Evolutionary conservation across 257 asterid genomes (phyloP), one percentile per base, ranked within the genome.

Genomic region (Nicotiana tomentosiformis): DNA sequence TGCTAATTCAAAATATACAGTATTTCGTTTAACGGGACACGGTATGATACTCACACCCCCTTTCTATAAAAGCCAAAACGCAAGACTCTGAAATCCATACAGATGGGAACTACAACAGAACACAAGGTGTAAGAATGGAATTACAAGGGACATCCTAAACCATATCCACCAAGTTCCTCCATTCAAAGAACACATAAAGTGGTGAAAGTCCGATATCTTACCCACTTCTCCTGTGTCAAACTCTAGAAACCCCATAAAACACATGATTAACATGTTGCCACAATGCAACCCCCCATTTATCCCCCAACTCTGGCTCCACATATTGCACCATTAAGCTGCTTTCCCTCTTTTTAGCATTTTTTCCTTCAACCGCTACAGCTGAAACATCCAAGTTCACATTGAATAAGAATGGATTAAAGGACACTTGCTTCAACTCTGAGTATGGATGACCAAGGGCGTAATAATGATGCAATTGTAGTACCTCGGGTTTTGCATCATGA

Each of bases 391-490:
- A 69, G 74, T 83, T 83, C 85, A 70, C 82, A 84, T 84, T 67
- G 69, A 83, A 86, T 80, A 88, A 77, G 82, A 88, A 85, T 88
- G 83, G 66, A 68, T 30, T 49, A 82, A 80, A 80, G 77, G 78
- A 78, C 64, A 55, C 77, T 81, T 85, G 65, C 83, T 85, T 81
- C 81, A 39, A 69, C 30, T 61, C 46, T 46, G 51, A 37, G 49
- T 11, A 78, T 26, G 32, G 61, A 49, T 49, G 29, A 74, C 43
- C 80, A 74, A 74, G 5, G 26, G 17, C 80, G 17, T 62, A 70
- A 80, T 5, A 83, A 82, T 69, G 67, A 65, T 65, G 66, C 57
- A 81, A 76, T 78, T 17, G 18, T 18, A 5, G 51, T 57, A 39
- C 76, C 61, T 61, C 4, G 55, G 53, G 17, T 29, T 39, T 84